Evolutionary conservation across 148 eudicot species (phyloP).

Genomic region (Vaccinium corymbosum): DNA sequence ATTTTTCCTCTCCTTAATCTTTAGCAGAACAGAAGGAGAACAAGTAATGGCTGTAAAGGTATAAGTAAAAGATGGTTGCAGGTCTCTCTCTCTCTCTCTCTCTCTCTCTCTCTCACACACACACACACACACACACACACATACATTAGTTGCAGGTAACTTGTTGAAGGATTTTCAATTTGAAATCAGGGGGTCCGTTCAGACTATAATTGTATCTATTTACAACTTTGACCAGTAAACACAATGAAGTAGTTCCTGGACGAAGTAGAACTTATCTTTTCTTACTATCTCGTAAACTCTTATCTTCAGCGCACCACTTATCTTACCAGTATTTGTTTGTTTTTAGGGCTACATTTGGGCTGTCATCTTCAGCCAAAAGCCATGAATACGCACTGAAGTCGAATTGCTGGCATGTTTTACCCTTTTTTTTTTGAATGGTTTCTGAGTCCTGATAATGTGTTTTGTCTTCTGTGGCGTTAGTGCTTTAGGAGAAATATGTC

Average conservation of each 20-base stretch:
- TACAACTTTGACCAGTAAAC: neutral
- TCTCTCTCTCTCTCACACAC: too few relatives aligned
- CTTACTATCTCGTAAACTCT: neutral
- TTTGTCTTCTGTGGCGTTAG: neutral
- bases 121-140: too few relatives aligned
- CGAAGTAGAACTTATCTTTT: neutral
- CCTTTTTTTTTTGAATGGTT: neutral
- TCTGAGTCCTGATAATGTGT: neutral
- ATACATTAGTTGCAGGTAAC: neutral
- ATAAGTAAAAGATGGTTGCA: slow-evolving; percentile 5
- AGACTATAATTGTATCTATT: neutral
- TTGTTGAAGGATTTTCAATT: neutral
- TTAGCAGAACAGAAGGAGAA: neutral
- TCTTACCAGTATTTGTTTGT: neutral
- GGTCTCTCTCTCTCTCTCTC: slow-evolving; percentile 1
- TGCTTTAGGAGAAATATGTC: too few relatives aligned
- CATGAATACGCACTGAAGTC: slow-evolving; percentile 15
- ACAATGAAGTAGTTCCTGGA: slow-evolving; percentile 1
- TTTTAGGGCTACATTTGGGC: slow-evolving; percentile 29
- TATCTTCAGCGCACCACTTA: neutral
- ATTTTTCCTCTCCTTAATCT: too few relatives aligned
- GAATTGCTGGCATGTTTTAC: slow-evolving; percentile 27
- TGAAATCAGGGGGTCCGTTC: neutral
- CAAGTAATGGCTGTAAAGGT: neutral
- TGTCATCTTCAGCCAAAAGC: slow-evolving; percentile 26